Percentiles rank a stretch among this genome's conserved stretches.
Evolutionary conservation across 1,284 basidiomycete species (phyloP).

Genomic region (Marasmius fiardii): DNA sequence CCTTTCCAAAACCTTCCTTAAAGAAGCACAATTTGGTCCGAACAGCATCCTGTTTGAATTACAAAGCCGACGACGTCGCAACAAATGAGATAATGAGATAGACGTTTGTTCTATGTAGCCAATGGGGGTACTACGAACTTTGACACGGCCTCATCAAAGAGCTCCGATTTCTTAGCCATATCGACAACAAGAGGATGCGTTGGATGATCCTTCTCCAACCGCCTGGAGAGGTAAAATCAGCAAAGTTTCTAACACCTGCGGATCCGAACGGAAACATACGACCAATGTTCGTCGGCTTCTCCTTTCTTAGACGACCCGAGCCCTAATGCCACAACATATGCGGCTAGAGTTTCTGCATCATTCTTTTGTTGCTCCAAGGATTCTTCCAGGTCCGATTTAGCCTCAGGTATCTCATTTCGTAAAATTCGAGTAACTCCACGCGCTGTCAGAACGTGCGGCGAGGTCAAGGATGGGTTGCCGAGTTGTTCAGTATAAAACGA

Average conservation of each 20-base stretch:
- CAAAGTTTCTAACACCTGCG: conserved; percentile 10
- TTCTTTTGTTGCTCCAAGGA: conserved; percentile 58
- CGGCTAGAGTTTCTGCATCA: conserved; percentile 71
- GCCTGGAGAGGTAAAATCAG: conserved; percentile 34
- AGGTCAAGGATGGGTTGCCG: conserved; percentile 78
- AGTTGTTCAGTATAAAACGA: conserved; percentile 94
- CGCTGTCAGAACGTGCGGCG: conserved; percentile 73
- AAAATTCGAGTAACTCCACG: conserved; percentile 84
- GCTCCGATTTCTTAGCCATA: conserved; percentile 51
- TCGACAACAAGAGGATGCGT: conserved; percentile 68
- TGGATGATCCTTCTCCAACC: conserved; percentile 55
- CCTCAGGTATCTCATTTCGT: conserved; percentile 77
- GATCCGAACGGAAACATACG: conserved; percentile 43
- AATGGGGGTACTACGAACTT: conserved; percentile 63
- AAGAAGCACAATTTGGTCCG: neutral
- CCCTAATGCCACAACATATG: conserved; percentile 62
- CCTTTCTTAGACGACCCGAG: conserved; percentile 54
- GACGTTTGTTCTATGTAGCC: conserved; percentile 24
- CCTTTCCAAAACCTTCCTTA: no score
- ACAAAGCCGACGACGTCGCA: no score
- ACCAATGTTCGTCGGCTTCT: conserved; percentile 64
- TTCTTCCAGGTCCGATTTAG: conserved; percentile 83
- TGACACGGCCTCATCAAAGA: conserved; percentile 71
- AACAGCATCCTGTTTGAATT: neutral
- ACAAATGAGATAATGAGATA: no score